phyloP scores from a whole-genome alignment of 1,139 yeast genomes.

The Geotrichum bryndzae region DNA sequence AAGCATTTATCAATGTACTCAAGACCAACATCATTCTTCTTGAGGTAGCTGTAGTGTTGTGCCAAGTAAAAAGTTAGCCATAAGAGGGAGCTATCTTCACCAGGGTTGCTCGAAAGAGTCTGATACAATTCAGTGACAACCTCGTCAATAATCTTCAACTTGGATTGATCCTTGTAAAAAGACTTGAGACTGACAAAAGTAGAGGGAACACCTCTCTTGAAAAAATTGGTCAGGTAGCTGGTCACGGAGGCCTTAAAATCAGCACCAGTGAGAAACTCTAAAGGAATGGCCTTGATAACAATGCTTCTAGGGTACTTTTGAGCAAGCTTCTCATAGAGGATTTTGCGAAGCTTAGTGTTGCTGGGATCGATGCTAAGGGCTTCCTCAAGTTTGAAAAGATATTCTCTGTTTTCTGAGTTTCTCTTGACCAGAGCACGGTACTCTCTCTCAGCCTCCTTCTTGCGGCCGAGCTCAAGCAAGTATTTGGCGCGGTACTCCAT shows the following conservation, averaged over 20 bases:
- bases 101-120: constrained; percentile 17
- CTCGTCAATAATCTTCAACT: constrained; percentile 46
- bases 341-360: constrained; percentile 26
- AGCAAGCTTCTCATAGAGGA: constrained; percentile 57
- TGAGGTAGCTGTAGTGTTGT: constrained; percentile 63
- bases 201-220: constrained; percentile 83
- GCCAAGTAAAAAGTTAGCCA: constrained; percentile 82
- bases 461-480: constrained; percentile 39
- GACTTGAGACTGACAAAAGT: constrained; percentile 82
- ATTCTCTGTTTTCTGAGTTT: constrained; percentile 72
- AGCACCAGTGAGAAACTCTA: constrained; percentile 61
- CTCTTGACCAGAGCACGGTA: constrained; percentile 71
- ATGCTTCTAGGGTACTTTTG: constrained; percentile 78
- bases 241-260: constrained; percentile 43
- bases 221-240: constrained; percentile 53
- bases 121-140: constrained; percentile 48
- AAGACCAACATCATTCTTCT: constrained; percentile 48
- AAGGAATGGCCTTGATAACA: constrained; percentile 70
- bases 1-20: constrained; percentile 59
- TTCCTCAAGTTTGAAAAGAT: constrained; percentile 61
- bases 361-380: constrained; percentile 43
- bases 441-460: constrained; percentile 58
- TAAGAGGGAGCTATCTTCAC: constrained; percentile 49
- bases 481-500: constrained; percentile 66
- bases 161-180: constrained; percentile 51